A percentile compares a stretch with the other conserved stretches of the same genome.
These are phyloP conservation scores for Porcisia deanei DNA, from an alignment of 208 protist genomes.

Conservation along the genomic window DNA sequence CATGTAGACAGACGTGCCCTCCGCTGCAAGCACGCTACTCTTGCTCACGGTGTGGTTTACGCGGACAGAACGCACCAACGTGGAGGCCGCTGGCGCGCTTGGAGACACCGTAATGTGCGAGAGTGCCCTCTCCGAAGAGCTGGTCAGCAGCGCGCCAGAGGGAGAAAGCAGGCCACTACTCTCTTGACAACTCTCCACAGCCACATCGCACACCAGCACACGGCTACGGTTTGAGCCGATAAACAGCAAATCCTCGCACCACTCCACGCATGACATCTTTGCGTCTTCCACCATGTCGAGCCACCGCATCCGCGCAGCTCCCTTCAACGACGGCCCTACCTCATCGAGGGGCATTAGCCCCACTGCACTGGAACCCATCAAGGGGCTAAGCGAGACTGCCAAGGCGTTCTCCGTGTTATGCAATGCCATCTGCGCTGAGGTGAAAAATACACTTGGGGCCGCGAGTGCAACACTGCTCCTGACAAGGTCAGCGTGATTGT, in stretches of 20 bases:
- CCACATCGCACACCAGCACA: conserved; percentile 54
- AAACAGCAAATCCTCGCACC: conserved; percentile 65
- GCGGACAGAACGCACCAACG: conserved; percentile 62
- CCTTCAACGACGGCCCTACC: conserved; percentile 35
- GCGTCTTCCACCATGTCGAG: conserved; percentile 54
- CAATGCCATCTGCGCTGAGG: conserved; percentile 53
- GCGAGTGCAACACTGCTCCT: conserved; percentile 44
- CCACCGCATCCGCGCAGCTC: conserved; percentile 64
- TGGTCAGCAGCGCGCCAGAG: conserved; percentile 36
- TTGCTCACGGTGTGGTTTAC: conserved; percentile 45
- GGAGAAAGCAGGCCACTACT: conserved; percentile 29
- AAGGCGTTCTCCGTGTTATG: conserved; percentile 65
- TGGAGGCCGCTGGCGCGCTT: conserved; percentile 55
- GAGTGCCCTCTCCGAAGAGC: conserved; percentile 32
- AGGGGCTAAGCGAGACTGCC: conserved; percentile 62
- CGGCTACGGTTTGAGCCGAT: conserved; percentile 71
- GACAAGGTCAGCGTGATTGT: conserved; percentile 75
- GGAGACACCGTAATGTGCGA: conserved; percentile 61
- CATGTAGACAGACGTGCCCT: conserved; percentile 48
- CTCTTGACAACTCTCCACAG: conserved; percentile 26
- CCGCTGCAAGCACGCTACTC: conserved; percentile 42
- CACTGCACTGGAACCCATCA: conserved; percentile 53
- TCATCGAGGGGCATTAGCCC: conserved; percentile 58
- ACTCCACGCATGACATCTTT: conserved; percentile 50
- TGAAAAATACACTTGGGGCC: conserved; percentile 53